Percentiles rank a stretch among this genome's conserved stretches.
These are phyloP conservation scores for Mortierella sp. DNA, from an alignment of 371 early-diverging fungal genomes.

Conservation along the genomic window DNA sequence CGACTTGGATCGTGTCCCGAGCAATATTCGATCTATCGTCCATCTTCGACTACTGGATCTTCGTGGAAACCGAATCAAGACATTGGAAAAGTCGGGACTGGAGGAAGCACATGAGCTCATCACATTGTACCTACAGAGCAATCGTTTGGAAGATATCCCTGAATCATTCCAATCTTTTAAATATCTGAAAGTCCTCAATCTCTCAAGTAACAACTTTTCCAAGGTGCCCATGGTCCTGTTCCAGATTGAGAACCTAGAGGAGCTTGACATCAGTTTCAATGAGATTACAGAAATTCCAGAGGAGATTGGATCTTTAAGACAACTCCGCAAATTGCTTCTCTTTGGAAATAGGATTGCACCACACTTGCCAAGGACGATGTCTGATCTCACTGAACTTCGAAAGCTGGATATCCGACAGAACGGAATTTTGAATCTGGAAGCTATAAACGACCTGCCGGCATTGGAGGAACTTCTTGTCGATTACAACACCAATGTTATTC, in stretches of 20 bases:
- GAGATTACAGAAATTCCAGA: conserved; percentile 81
- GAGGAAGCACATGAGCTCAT: conserved; percentile 67
- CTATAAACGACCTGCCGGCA: conserved; percentile 67
- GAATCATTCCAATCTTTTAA: conserved; percentile 65
- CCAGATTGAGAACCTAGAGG: conserved; percentile 68
- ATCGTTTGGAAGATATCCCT: conserved; percentile 76
- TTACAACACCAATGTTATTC: conserved; percentile 73
- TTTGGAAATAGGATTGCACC: conserved; percentile 83
- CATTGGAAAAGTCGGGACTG: conserved; percentile 69
- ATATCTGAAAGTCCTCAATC: conserved; percentile 72
- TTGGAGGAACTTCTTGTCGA: conserved; percentile 75
- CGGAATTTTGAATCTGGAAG: conserved; percentile 72
- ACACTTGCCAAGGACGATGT: conserved; percentile 73
- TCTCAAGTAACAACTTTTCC: conserved; percentile 86
- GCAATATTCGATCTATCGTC: conserved; percentile 66
- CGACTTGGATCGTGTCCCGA: conserved; percentile 72
- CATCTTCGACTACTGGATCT: conserved; percentile 78
- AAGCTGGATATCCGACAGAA: conserved; percentile 86
- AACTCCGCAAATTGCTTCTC: conserved; percentile 74
- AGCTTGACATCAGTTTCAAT: conserved; percentile 89
- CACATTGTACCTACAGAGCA: conserved; percentile 78
- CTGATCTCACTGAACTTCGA: conserved; percentile 70
- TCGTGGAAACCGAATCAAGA: conserved; percentile 79
- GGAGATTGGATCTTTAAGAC: conserved; percentile 74
- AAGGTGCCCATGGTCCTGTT: conserved; percentile 75